These are phyloP conservation scores for Rhizopogon vulgaris DNA, from an alignment of 768 basidiomycete genomes.

Conservation along the genomic window DNA sequence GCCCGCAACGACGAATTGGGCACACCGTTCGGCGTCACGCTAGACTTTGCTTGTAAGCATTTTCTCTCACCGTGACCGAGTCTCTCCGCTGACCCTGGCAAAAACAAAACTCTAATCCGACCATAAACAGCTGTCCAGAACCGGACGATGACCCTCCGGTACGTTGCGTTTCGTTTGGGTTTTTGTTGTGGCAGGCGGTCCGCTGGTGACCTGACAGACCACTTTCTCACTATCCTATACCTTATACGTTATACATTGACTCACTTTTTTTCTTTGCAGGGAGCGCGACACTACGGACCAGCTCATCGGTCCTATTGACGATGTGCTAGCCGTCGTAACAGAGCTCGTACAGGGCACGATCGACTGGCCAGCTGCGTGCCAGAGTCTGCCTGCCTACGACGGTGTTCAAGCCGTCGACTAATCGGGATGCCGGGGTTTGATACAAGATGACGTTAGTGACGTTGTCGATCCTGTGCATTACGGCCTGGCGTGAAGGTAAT, in stretches of 20 bases:
- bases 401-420: constrained; percentile 81
- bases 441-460: too few relatives aligned
- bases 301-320: constrained; percentile 84
- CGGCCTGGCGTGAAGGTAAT: not conserved
- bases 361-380: constrained; percentile 73
- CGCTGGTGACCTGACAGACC: not conserved
- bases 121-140: constrained; percentile 71
- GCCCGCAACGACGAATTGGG: constrained; percentile 97
- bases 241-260: not conserved
- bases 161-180: constrained; percentile 22
- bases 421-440: not conserved
- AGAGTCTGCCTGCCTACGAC: constrained; percentile 70
- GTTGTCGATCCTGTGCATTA: not conserved
- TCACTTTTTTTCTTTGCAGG: constrained; percentile 32
- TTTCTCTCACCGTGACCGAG: not conserved
- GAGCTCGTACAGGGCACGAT: constrained; percentile 72
- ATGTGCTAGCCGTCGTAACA: constrained; percentile 75
- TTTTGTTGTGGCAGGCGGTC: not conserved
- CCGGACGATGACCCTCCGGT: constrained; percentile 91
- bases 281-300: constrained; percentile 95
- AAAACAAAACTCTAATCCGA: not conserved
- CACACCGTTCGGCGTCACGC: constrained; percentile 92
- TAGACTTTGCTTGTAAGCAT: constrained; percentile 85
- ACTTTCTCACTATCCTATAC: not conserved
- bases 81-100: not conserved